Conservation (phyloP, 202 grass and related monocot species). For the Alloteropsis angusta region DNA sequence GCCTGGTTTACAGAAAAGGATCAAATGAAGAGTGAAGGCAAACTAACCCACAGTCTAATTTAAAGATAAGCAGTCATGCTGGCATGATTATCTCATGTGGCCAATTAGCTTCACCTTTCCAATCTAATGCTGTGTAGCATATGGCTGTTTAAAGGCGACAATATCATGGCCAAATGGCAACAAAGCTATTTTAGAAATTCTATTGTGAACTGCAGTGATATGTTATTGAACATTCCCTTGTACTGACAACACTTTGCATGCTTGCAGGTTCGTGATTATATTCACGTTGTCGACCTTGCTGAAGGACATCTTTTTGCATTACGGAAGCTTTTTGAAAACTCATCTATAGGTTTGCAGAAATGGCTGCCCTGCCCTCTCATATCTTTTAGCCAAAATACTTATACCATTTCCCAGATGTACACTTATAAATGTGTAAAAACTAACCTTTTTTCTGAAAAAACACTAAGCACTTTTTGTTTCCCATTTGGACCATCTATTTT, state of each 20-base stretch:
- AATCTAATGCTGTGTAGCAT: neutral
- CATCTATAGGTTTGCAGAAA: slow-evolving; percentile 51
- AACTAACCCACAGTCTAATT: slow-evolving; percentile 3
- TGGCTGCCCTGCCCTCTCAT: neutral
- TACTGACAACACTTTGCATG: slow-evolving; percentile 1
- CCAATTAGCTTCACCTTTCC: neutral
- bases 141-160: slow-evolving; percentile 1
- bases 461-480: too few species aligned
- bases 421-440: too few species aligned
- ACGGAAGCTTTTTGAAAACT: slow-evolving; percentile 64
- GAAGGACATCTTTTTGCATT: slow-evolving; percentile 87
- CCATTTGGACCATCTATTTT: too few species aligned
- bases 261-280: slow-evolving; percentile 81
- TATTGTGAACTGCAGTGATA: neutral
- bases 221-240: slow-evolving; percentile 5
- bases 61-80: neutral
- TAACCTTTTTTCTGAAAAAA: too few species aligned
- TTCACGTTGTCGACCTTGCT: slow-evolving; percentile 92
- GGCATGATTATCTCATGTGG: neutral
- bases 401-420: too few species aligned
- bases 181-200: neutral
- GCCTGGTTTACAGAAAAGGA: neutral
- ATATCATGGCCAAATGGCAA: neutral
- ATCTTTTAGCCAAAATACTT: too few species aligned
- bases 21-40: neutral